A percentile compares a stretch with the other conserved stretches of the same genome.
Evolutionary conservation across 2,329 filamentous ascomycete genomes (phyloP).

Genomic region (Eutypa lata): DNA sequence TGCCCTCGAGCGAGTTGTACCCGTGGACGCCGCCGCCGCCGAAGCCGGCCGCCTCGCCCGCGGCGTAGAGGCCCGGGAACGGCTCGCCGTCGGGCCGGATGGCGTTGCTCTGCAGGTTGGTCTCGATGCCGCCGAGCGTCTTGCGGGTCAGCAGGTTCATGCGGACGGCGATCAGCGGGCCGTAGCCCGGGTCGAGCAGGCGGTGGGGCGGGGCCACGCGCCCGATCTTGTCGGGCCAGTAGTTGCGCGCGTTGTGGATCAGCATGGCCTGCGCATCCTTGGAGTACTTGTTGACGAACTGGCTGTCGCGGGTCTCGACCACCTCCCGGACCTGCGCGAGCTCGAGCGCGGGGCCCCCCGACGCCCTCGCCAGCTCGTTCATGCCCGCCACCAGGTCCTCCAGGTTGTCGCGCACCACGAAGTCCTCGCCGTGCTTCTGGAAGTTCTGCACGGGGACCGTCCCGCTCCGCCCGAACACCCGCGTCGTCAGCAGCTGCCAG

Average conservation of each 20-base stretch:
- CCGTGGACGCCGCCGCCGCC: conserved; percentile 62
- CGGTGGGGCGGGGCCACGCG: conserved; percentile 53
- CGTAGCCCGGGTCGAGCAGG: conserved; percentile 51
- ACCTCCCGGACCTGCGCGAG: conserved; percentile 40
- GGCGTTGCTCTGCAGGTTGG: conserved; percentile 54
- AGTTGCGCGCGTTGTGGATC: conserved; percentile 52
- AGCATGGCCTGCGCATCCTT: conserved; percentile 63
- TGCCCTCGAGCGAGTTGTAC: conserved; percentile 60
- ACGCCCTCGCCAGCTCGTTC: conserved; percentile 51
- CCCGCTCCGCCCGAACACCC: conserved; percentile 50
- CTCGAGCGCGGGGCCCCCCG: conserved; percentile 46
- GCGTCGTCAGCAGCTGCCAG: conserved; percentile 46
- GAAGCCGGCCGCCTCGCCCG: conserved; percentile 59
- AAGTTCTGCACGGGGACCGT: conserved; percentile 56
- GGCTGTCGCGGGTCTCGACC: conserved; percentile 52
- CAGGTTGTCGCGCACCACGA: conserved; percentile 55
- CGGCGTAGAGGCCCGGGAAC: conserved; percentile 57
- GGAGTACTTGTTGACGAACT: conserved; percentile 53
- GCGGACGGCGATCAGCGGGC: conserved; percentile 57
- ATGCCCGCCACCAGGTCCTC: conserved; percentile 54
- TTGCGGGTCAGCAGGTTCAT: conserved; percentile 61
- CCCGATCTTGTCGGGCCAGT: conserved; percentile 50
- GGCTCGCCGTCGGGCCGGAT: conserved; percentile 44
- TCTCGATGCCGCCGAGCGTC: conserved; percentile 59
- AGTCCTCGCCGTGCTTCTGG: conserved; percentile 56